Evolutionary conservation across 2,329 filamentous ascomycete species (phyloP).

Genomic region (Clonostachys rhizophaga): DNA sequence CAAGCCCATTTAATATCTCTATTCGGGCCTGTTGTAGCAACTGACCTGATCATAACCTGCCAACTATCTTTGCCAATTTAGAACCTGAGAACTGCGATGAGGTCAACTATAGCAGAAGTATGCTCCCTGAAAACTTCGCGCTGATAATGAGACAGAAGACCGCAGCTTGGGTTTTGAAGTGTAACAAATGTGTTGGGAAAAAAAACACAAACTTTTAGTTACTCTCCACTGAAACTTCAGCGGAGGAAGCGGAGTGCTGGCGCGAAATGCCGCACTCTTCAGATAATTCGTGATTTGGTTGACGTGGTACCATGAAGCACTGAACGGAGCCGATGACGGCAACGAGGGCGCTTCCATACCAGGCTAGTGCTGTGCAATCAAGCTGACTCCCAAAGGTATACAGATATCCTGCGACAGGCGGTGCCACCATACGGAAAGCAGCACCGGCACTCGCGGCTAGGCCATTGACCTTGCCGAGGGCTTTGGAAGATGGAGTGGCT

Average conservation of each 20-base stretch:
- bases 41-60: too few relatives aligned
- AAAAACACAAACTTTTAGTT: slow-evolving; percentile 6
- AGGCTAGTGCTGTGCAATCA: slow-evolving; percentile 57
- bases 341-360: slow-evolving; percentile 56
- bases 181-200: neutral
- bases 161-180: too few relatives aligned
- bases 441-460: slow-evolving; percentile 62
- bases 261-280: slow-evolving; percentile 18
- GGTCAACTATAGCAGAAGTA: neutral
- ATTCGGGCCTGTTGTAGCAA: too few relatives aligned
- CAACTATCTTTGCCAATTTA: too few relatives aligned
- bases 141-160: too few relatives aligned
- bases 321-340: slow-evolving; percentile 54
- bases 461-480: slow-evolving; percentile 62
- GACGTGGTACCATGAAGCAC: slow-evolving; percentile 48
- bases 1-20: too few relatives aligned
- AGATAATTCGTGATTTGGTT: slow-evolving; percentile 13
- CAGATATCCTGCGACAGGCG: slow-evolving; percentile 58
- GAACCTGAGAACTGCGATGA: neutral
- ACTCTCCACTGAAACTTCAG: slow-evolving; percentile 23
- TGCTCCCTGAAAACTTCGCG: too few relatives aligned
- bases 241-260: slow-evolving; percentile 8
- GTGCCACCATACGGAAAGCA: slow-evolving; percentile 63
- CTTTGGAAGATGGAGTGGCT: slow-evolving; percentile 49
- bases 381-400: slow-evolving; percentile 56